phyloP scores from a whole-genome alignment of 208 protist species.

The Crithidia bombi region DNA sequence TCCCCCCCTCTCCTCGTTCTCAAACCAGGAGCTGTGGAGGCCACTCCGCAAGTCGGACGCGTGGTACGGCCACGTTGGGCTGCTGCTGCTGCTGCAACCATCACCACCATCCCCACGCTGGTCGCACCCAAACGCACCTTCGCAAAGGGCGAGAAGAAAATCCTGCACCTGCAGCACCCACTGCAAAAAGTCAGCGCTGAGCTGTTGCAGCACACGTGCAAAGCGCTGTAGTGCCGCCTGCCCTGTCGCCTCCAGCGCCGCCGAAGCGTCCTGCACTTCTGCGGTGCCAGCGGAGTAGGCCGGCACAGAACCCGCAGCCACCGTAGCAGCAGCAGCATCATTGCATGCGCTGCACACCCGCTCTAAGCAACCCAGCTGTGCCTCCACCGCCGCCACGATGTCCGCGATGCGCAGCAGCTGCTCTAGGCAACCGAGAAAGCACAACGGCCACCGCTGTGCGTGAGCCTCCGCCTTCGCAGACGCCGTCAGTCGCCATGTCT shows the following conservation, averaged over 20 bases:
- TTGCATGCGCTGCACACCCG: neutral
- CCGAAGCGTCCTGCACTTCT: slow-evolving; percentile 11
- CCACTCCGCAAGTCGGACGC: neutral
- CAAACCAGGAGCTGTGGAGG: neutral
- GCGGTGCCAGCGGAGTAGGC: neutral
- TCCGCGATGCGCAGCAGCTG: slow-evolving; percentile 42
- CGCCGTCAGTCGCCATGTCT: slow-evolving; percentile 32
- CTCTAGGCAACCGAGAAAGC: slow-evolving; percentile 26
- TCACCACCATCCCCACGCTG: neutral
- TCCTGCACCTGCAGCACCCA: slow-evolving; percentile 62
- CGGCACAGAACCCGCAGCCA: neutral
- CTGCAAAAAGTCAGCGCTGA: slow-evolving; percentile 38
- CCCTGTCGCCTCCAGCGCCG: slow-evolving; percentile 41
- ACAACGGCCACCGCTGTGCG: slow-evolving; percentile 11
- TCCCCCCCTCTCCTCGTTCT: slow-evolving; percentile 6
- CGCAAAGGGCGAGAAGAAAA: slow-evolving; percentile 17
- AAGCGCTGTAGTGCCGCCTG: slow-evolving; percentile 45
- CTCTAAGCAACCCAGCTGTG: slow-evolving; percentile 23
- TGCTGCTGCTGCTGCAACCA: neutral
- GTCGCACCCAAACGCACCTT: neutral
- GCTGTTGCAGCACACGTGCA: slow-evolving; percentile 29
- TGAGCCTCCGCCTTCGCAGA: slow-evolving; percentile 18
- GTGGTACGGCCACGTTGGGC: neutral
- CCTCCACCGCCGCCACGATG: slow-evolving; percentile 39
- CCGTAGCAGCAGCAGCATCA: neutral